Evolutionary conservation across 2,329 filamentous ascomycete genomes (phyloP), one percentile per base, ranked within the genome.

Genomic region (Calonectria pauciramosa): DNA sequence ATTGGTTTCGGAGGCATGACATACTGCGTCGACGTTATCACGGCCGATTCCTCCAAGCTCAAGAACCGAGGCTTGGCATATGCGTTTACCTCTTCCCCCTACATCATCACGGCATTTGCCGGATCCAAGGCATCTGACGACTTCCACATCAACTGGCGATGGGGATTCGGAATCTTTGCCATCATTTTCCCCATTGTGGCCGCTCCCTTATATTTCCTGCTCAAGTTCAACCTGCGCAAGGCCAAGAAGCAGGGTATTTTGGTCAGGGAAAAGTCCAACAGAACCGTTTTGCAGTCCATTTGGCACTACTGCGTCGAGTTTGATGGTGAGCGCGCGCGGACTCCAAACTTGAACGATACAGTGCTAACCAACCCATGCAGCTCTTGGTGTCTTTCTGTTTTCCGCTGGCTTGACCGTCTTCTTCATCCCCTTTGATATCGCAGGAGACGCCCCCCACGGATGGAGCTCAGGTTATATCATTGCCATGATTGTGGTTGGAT

Each of bases 21-120:
- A 69, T 94, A 93, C 80, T 88, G 89, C 32, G 86, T 93, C 36
- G 89, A 91, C 74, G 90, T 94, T 47, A 91, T 94, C 81, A 91
- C 92, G 70, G 91, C 93, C 63, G 93, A 94, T 81, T 91, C 91
- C 7, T 92, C 83, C 10, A 78, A 79, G 28, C 79, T 87, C 23
- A 82, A 81, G 74, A 86, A 86, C 69, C 83, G 85, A 79, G 85
- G 82, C 16, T 73, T 87, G 2, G 85, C 84, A 1, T 87, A 82
- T 28, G 85, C 83, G 20, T 84, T 87, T 44, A 86, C 86, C 13
- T 85, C 84, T 2, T 84, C 85, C 3, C 86, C 87, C 0, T 87
- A 86, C 77, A 84, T 89, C 81, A 91, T 86, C 68, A 88, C 86
- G 0, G 84, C 86, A 0, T 88, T 86, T 71, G 84, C 84, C 26